Conservation (phyloP, 2,329 filamentous ascomycete species). For the Aureobasidium musti region DNA sequence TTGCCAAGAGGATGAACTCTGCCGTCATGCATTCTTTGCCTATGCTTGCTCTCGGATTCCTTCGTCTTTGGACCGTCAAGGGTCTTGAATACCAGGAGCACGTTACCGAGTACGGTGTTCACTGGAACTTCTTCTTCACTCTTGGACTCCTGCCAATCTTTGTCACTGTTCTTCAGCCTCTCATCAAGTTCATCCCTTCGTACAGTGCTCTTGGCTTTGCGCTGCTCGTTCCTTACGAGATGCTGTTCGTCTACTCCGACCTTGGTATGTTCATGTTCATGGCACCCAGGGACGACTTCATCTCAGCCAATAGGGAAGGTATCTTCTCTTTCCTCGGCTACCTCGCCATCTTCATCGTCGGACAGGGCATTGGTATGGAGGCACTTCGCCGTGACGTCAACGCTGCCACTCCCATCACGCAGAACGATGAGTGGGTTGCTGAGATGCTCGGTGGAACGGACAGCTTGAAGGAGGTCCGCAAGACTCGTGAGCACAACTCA, state of each 20-base stretch:
- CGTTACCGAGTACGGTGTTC: constrained; percentile 94
- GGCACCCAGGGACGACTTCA: constrained; percentile 72
- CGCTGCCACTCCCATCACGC: constrained; percentile 36
- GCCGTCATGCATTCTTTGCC: constrained; percentile 82
- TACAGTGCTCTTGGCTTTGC: constrained; percentile 73
- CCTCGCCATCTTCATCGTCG: constrained; percentile 88
- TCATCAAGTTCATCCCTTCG: constrained; percentile 69
- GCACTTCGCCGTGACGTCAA: constrained; percentile 63
- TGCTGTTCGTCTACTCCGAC: constrained; percentile 71
- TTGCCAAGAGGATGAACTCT: constrained; percentile 61
- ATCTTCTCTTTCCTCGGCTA: constrained; percentile 96
- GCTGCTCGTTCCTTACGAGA: constrained; percentile 70
- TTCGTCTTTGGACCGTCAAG: constrained; percentile 87
- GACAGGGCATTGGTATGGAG: constrained; percentile 78
- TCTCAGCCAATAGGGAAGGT: constrained; percentile 92
- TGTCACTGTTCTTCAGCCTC: constrained; percentile 76
- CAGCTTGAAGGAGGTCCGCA: constrained; percentile 26
- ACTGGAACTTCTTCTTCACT: constrained; percentile 99
- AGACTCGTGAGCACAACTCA: constrained; percentile 31
- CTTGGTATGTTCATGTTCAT: constrained; percentile 81
- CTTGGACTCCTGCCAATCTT: constrained; percentile 86
- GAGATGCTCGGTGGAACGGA: constrained; percentile 38
- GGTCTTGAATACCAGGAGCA: constrained; percentile 95
- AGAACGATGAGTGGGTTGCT: constrained; percentile 43
- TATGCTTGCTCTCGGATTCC: constrained; percentile 73